Evolutionary conservation across 2,329 filamentous ascomycete genomes (phyloP).

Genomic region (Colletotrichum melonis): DNA sequence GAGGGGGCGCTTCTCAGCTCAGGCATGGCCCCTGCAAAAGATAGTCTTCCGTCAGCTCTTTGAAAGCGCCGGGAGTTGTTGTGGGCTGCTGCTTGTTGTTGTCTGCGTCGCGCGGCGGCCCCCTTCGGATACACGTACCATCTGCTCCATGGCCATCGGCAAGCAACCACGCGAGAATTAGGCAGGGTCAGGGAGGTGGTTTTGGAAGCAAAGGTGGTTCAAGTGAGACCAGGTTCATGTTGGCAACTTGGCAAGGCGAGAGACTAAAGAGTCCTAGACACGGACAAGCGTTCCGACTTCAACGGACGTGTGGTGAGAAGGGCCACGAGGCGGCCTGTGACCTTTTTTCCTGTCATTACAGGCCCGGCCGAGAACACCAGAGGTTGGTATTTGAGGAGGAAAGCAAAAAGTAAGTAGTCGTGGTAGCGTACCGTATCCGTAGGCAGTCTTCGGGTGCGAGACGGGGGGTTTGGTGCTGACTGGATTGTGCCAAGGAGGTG

Average conservation of each 20-base stretch:
- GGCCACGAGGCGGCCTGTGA: background rate
- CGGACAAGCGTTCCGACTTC: no score
- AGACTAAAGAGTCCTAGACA: no score
- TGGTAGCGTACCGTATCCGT: no score
- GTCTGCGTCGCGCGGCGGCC: no score
- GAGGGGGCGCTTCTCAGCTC: background rate
- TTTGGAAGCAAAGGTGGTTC: background rate
- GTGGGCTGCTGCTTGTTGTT: no score
- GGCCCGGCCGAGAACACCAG: conserved; percentile 1
- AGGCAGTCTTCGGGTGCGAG: no score
- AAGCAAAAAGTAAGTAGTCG: background rate
- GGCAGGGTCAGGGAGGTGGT: background rate
- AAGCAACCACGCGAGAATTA: background rate
- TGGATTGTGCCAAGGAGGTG: background rate
- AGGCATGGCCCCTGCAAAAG: conserved; percentile 3
- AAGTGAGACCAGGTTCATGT: background rate
- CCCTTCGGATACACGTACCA: background rate
- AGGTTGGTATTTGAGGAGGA: background rate
- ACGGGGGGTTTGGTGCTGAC: background rate
- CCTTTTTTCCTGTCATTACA: background rate
- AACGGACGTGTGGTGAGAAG: background rate
- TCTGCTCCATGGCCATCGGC: background rate
- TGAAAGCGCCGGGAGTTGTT: background rate
- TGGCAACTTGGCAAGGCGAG: background rate
- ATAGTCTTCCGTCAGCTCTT: background rate